A percentile compares a stretch with the other conserved stretches of the same genome.
Conservation (phyloP, 2,329 filamentous ascomycete species). For the Lachnellula suecica region DNA sequence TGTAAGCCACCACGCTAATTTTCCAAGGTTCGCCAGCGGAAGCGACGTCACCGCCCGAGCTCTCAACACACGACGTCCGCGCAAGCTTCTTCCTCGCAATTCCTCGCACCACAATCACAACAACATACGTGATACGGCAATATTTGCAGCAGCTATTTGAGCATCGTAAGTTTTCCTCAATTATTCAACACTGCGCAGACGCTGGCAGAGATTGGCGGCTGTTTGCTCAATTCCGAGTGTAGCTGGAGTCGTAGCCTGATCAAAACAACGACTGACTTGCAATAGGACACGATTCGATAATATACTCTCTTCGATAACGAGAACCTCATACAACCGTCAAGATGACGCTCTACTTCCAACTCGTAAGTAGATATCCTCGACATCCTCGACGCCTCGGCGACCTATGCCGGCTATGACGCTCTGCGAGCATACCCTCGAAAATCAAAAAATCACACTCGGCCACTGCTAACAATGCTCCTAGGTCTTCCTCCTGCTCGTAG, state of each 20-base stretch:
- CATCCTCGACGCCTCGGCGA: background rate
- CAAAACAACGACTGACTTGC: slow-evolving; percentile 18
- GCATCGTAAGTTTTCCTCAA: background rate
- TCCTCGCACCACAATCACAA: too few relatives aligned
- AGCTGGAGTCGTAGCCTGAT: background rate
- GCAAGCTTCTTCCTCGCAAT: too few relatives aligned
- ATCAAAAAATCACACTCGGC: too few relatives aligned
- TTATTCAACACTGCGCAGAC: background rate
- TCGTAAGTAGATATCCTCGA: slow-evolving; percentile 37
- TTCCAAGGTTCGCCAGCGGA: too few relatives aligned
- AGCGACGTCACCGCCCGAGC: too few relatives aligned
- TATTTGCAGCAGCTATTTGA: too few relatives aligned
- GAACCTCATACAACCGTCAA: slow-evolving; percentile 26
- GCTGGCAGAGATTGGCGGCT: too few relatives aligned
- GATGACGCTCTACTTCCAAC: slow-evolving; percentile 52
- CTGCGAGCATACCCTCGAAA: background rate
- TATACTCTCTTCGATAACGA: slow-evolving; percentile 7
- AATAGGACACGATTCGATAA: slow-evolving; percentile 24
- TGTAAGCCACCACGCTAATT: too few relatives aligned
- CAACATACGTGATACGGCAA: too few relatives aligned
- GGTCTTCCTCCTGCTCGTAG: slow-evolving; percentile 81
- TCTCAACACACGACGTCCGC: too few relatives aligned
- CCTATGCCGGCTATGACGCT: background rate
- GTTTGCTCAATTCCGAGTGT: background rate
- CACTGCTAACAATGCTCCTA: slow-evolving; percentile 34